Evolutionary conservation across 2,329 filamentous ascomycete species (phyloP), one percentile per base, ranked within the genome.

Genomic region (Colletotrichum cereale): DNA sequence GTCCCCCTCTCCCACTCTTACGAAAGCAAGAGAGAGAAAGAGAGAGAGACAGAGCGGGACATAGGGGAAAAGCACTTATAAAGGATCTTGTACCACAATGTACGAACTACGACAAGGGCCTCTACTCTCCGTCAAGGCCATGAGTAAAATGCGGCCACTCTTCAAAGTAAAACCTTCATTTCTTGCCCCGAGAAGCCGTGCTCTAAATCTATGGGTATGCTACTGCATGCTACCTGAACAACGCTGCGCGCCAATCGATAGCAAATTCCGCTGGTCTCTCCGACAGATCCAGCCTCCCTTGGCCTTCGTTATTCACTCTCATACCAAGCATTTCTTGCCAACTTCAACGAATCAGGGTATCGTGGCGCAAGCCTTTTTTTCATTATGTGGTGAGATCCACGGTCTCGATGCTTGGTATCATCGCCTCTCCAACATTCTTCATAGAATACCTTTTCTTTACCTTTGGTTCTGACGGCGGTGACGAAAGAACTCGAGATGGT

Each of bases 71-170:
- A 40, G 34, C 42, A 44, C 38, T 40, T 26, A 64, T 58, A 71
- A 64, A 72, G 65, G 58, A 64, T 63, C 48, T 58, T 72, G 64
- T 72, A 72, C 63, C 60, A 56, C 52, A 67, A 65, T 73, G 68
- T 73, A 73, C 55, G 52, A 69, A 64, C 55, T 57, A 63, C 50
- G 67, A 66, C 50, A 55, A 60, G 42, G 57, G 55, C 50, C 60
- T 61, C 69, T 72, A 72, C 63, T 67, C 61, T 56, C 61, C 44
- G 38, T 55, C 65, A 62, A 36, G 34, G 53, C 29, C 53, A 47
- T 36, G 18, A 52, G 24, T 24, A 57, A 69, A 69, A 64, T 26
- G 53, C 53, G 63, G 53, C 53, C 58, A 72, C 53, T 71, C 44
- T 47, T 63, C 24, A 38, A 60, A 34, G 48, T 48, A 44, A 48